phyloP scores from a whole-genome alignment of 2,329 filamentous ascomycete genomes.

The Mycosphaerella arachidis region DNA sequence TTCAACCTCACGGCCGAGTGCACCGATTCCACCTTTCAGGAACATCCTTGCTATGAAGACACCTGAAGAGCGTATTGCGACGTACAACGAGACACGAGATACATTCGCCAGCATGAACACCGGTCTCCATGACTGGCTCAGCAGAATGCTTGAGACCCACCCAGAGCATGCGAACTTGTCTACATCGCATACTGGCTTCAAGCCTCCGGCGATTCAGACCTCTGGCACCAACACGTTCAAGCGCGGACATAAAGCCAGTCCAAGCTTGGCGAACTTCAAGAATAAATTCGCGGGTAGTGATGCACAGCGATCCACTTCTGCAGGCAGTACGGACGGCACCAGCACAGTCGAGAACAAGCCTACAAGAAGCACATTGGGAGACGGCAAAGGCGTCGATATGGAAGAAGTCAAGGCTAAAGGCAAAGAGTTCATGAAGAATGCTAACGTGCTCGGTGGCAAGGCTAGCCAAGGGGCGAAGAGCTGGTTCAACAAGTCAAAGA shows the following conservation, averaged over 20 bases:
- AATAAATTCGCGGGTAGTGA: constrained; percentile 18
- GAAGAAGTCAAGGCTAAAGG: constrained; percentile 67
- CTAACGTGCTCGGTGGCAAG: constrained; percentile 65
- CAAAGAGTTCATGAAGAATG: constrained; percentile 82
- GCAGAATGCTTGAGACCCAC: constrained; percentile 45
- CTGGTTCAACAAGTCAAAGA: constrained; percentile 84
- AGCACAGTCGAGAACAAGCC: constrained; percentile 8
- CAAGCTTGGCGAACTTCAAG: constrained; percentile 21
- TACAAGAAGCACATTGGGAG: constrained; percentile 1
- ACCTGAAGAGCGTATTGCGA: constrained; percentile 63
- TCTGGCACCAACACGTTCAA: constrained; percentile 3
- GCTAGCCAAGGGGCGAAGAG: constrained; percentile 82
- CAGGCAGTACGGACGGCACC: constrained; percentile 23
- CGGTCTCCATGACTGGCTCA: constrained; percentile 63
- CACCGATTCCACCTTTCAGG: constrained; percentile 58
- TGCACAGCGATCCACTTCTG: constrained; percentile 16
- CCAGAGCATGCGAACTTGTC: constrained; percentile 50
- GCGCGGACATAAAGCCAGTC: constrained; percentile 20
- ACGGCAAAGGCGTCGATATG: constrained; percentile 24
- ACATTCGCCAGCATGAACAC: constrained; percentile 69
- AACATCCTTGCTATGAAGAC: constrained; percentile 71
- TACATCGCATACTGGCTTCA: constrained; percentile 11
- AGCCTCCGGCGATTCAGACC: constrained; percentile 17
- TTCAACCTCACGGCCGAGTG: constrained; percentile 6
- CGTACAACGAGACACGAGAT: constrained; percentile 67